Conservation (phyloP, 148 eudicot genomes). For the Rhododendron ovatum region DNA sequence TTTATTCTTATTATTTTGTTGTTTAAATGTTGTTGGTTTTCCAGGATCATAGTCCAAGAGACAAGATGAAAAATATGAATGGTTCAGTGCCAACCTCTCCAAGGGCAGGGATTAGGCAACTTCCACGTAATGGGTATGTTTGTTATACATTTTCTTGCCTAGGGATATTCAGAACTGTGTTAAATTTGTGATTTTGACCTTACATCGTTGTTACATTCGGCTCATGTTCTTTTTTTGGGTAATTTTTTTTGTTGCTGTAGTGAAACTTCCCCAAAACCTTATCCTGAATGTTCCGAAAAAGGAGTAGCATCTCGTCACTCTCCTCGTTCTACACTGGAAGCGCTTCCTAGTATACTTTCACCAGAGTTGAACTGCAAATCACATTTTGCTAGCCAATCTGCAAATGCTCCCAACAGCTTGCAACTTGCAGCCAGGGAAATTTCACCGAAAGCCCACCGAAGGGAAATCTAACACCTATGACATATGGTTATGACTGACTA, state of each 20-base stretch:
- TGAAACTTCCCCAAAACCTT: slow-evolving; percentile 29
- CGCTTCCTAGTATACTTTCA: slow-evolving; percentile 28
- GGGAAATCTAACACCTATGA: slow-evolving; percentile 15
- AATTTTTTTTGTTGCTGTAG: slow-evolving; percentile 13
- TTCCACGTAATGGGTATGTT: slow-evolving; percentile 30
- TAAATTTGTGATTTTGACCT: not conserved
- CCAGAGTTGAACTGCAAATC: slow-evolving; percentile 16
- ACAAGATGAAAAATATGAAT: slow-evolving; percentile 14
- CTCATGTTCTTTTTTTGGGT: slow-evolving; percentile 3
- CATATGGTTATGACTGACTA: not conserved
- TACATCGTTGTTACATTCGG: not conserved
- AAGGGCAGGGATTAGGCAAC: slow-evolving; percentile 18
- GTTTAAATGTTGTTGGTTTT: not conserved
- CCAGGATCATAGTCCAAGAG: slow-evolving; percentile 53
- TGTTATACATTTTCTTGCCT: not conserved
- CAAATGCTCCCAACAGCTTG: slow-evolving; percentile 15
- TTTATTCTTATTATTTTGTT: not conserved
- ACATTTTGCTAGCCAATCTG: slow-evolving; percentile 10
- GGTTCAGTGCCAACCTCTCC: slow-evolving; percentile 33
- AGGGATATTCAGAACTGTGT: not conserved
- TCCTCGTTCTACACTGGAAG: slow-evolving; percentile 45
- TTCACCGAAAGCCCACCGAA: slow-evolving; percentile 12
- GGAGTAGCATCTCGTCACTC: slow-evolving; percentile 25
- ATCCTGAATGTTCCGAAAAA: slow-evolving; percentile 28
- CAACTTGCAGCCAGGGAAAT: slow-evolving; percentile 8